Evolutionary conservation across 768 basidiomycete species (phyloP).

Genomic region (Chalciporus chontae): DNA sequence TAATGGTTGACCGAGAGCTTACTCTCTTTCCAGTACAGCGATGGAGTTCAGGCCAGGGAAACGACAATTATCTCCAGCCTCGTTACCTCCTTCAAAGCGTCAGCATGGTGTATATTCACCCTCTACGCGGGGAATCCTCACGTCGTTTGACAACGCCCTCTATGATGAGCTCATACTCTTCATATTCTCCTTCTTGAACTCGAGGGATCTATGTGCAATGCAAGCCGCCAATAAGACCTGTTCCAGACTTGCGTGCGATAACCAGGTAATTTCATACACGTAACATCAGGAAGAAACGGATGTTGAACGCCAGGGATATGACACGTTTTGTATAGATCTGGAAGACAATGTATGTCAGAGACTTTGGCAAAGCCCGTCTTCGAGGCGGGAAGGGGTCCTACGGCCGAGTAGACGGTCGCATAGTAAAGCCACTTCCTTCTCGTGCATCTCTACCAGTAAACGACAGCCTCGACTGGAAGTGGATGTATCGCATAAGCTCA

Average conservation of each 20-base stretch:
- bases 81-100: slow-evolving; percentile 59
- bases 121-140: slow-evolving; percentile 12
- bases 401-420: slow-evolving; percentile 51
- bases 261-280: slow-evolving; percentile 44
- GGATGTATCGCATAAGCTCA: slow-evolving; percentile 81
- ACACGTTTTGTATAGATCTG: slow-evolving; percentile 46
- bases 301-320: slow-evolving; percentile 15
- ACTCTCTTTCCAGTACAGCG: slow-evolving; percentile 4
- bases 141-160: slow-evolving; percentile 52
- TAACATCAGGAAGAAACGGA: slow-evolving; percentile 1
- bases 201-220: slow-evolving; percentile 61
- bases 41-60: slow-evolving; percentile 42
- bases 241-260: slow-evolving; percentile 63
- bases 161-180: slow-evolving; percentile 75
- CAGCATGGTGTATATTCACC: slow-evolving; percentile 30
- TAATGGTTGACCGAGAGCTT: neutral
- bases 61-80: slow-evolving; percentile 44
- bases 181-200: slow-evolving; percentile 70
- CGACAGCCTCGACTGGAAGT: slow-evolving; percentile 64
- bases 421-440: slow-evolving; percentile 56
- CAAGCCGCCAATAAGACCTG: slow-evolving; percentile 65
- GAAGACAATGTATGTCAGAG: slow-evolving; percentile 59
- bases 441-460: slow-evolving; percentile 36
- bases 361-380: slow-evolving; percentile 65
- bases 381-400: slow-evolving; percentile 65